Conservation (phyloP, 2,329 filamentous ascomycete genomes). For the Diaporthe sp. region DNA sequence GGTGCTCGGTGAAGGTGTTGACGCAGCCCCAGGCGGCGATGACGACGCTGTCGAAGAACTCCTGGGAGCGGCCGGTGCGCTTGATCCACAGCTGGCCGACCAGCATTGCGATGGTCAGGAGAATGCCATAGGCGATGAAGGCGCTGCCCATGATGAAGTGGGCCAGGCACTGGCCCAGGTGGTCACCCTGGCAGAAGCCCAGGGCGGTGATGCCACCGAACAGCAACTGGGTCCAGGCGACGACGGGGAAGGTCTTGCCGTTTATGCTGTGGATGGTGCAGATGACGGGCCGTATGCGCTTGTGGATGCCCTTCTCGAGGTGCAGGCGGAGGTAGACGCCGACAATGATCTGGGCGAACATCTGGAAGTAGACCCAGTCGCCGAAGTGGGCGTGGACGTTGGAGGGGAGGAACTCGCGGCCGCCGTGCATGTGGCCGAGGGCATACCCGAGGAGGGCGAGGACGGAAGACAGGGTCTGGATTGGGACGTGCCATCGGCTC, state of each 20-base stretch:
- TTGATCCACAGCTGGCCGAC: slow-evolving; percentile 91
- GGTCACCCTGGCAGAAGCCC: slow-evolving; percentile 93
- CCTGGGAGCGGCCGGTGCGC: slow-evolving; percentile 86
- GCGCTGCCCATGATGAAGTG: slow-evolving; percentile 99
- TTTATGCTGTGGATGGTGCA: slow-evolving; percentile 82
- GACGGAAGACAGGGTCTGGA: slow-evolving; percentile 80
- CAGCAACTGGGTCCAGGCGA: slow-evolving; percentile 93
- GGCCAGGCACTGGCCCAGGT: slow-evolving; percentile 90
- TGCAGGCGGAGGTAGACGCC: slow-evolving; percentile 92
- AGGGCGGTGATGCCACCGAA: slow-evolving; percentile 94
- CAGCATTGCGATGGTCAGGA: slow-evolving; percentile 87
- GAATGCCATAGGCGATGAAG: slow-evolving; percentile 92
- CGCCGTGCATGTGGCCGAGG: slow-evolving; percentile 90
- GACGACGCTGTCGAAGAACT: slow-evolving; percentile 94
- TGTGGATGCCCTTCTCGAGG: slow-evolving; percentile 86
- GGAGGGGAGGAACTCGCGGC: slow-evolving; percentile 80
- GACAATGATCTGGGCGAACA: slow-evolving; percentile 81
- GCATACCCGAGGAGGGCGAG: slow-evolving; percentile 89
- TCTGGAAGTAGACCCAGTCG: slow-evolving; percentile 81
- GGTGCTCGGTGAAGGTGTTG: slow-evolving; percentile 98
- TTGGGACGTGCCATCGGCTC: slow-evolving; percentile 93
- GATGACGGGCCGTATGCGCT: slow-evolving; percentile 78
- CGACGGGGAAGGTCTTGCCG: slow-evolving; percentile 88
- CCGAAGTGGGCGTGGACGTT: slow-evolving; percentile 89
- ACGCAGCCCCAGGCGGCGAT: slow-evolving; percentile 97